Evolutionary conservation across 805 yeast genomes (phyloP).

Genomic region (Candida vaughaniae): DNA sequence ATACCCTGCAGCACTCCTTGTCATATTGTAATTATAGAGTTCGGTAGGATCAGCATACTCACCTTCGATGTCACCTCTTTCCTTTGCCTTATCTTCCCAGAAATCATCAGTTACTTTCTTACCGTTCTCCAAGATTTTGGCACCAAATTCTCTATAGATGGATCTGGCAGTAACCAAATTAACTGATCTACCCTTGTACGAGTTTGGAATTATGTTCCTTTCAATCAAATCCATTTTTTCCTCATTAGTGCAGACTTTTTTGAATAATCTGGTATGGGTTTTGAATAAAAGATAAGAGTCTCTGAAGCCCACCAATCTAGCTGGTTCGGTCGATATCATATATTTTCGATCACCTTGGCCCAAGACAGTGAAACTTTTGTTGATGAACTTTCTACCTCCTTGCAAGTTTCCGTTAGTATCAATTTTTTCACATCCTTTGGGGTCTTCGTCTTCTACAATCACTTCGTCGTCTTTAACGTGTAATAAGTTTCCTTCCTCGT

Average conservation of each 20-base stretch:
- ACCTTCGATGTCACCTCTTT: constrained; percentile 67
- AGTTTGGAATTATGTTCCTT: constrained; percentile 78
- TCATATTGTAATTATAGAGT: constrained; percentile 22
- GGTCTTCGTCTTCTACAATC: constrained; percentile 66
- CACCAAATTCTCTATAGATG: constrained; percentile 89
- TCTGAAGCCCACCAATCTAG: constrained; percentile 89
- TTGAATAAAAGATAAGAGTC: constrained; percentile 89
- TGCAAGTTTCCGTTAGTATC: constrained; percentile 61
- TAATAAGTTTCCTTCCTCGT: constrained; percentile 64
- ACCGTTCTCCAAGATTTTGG: constrained; percentile 78
- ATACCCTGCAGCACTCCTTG: constrained; percentile 35
- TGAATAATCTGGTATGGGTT: constrained; percentile 73
- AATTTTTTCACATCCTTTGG: constrained; percentile 74
- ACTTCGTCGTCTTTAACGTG: constrained; percentile 74
- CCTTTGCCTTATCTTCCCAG: constrained; percentile 62
- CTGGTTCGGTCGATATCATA: constrained; percentile 95
- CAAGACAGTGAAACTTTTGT: constrained; percentile 62
- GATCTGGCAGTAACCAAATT: constrained; percentile 90
- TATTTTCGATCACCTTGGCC: constrained; percentile 70
- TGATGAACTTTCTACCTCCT: constrained; percentile 74
- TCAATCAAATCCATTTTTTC: constrained; percentile 83
- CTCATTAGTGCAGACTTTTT: constrained; percentile 67
- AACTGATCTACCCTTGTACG: constrained; percentile 87
- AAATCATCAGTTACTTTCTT: constrained; percentile 83
- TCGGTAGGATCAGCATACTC: constrained; percentile 70